Base-by-base conservation (phyloP, 805 yeast genomes). In the Metschnikowia shivogae region DNA sequence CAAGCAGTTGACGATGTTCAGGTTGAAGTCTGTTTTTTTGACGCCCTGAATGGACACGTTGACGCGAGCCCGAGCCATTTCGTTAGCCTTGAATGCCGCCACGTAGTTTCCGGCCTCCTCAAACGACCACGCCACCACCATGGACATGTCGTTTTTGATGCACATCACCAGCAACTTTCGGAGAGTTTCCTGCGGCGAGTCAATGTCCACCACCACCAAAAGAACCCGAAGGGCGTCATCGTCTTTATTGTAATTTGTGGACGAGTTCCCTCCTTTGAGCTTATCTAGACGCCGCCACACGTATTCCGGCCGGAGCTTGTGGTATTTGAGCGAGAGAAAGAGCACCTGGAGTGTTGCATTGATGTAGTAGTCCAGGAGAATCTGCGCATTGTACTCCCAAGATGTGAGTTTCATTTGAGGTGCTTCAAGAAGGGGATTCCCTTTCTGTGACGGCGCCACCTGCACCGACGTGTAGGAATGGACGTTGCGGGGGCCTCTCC, bases 251-350 rank as follows among this genome's bases (percentile, higher is more conserved):
- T 49, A 53, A 10, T 50, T 37, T 9, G 50, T 43, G 5, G 58
- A 38, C 1, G 67, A 54, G 12, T 46, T 36, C 3, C 74, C 73
- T 34, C 66, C 65, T 46, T 67, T 66, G 30, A 69, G 52, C 43
- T 83, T 71, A 44, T 68, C 70, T 26, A 70, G 53, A 47, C 84
- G 70, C 49, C 77, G 78, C 63, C 78, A 76, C 3, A 86, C 73
- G 54, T 86, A 86, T 53, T 85, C 92, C 0, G 90, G 89, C 52
- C 82, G 84, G 33, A 86, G 65, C 60, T 84, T 85, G 58, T 84
- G 89, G 59, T 86, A 86, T 42, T 83, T 82, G 39, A 86, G 61
- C 1, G 88, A 80, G 3, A 86, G 67, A 52, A 85, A 84, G 0
- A 86, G 54, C 1, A 84, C 75, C 45, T 76, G 76, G 59, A 79